Percentiles rank a stretch among this genome's conserved stretches.
Evolutionary conservation across 169 alveolate genomes (phyloP).

Genomic region (Plasmodium cynomolgi): DNA sequence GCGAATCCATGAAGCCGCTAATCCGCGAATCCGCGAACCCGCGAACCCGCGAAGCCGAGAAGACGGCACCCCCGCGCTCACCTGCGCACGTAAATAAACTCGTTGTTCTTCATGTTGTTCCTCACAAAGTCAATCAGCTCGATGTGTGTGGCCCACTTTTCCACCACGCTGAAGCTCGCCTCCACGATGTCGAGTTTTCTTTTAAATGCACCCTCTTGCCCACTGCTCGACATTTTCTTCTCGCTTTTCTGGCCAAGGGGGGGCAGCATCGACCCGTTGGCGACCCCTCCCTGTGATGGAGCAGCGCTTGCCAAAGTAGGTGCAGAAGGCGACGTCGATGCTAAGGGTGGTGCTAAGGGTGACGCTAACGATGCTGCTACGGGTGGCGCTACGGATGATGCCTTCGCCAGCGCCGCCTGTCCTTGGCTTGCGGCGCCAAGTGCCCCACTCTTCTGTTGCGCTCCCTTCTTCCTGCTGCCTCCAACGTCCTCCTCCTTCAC

Average conservation of each 20-base stretch:
- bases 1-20: too few species aligned
- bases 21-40: too few species aligned
- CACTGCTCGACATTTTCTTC: not conserved
- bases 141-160: conserved; percentile 44
- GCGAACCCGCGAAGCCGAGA: not conserved
- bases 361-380: not conserved
- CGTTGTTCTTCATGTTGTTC: conserved; percentile 49
- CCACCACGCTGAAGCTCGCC: conserved; percentile 33
- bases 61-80: not conserved
- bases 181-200: conserved; percentile 26
- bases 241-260: not conserved
- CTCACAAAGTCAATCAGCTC: conserved; percentile 56
- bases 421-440: not conserved
- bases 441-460: not conserved
- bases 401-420: not conserved
- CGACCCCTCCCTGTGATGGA: not conserved
- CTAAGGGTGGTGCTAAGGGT: not conserved
- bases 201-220: not conserved
- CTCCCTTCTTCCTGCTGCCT: not conserved
- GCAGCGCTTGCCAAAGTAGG: not conserved
- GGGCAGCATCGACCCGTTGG: not conserved
- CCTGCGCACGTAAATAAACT: conserved; percentile 58
- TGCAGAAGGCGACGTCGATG: not conserved
- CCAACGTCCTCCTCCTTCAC: not conserved
- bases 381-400: not conserved